Evolutionary conservation across 139 green algal species (phyloP), one percentile per base, ranked within the genome.

Genomic region (Tetraselmis chui): DNA sequence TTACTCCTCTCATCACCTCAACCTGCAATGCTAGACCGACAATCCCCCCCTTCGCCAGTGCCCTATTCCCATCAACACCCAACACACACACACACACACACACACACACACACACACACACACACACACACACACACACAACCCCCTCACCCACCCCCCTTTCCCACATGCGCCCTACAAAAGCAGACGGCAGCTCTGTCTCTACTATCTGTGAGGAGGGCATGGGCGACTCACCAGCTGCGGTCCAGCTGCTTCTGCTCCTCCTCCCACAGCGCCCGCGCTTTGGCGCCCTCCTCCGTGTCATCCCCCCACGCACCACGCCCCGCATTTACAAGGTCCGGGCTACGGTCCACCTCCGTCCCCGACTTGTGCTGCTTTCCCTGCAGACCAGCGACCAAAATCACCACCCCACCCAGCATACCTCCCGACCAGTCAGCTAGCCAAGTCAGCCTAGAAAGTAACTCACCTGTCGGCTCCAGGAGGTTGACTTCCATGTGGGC

Each of bases 231-330:
- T 30, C 89, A 93, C 94, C 94, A 98, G 83, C 95, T 91, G 23
- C 94, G 84, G 80, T 97, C 94, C 82, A 95, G 81, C 87, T 97
- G 91, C 32, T 90, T 85, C 85, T 96, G 92, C 75, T 93, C 93
- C n/a, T 89, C 83, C 85, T 94, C 85, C n/a, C 83, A 80, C 86
- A 97, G 93, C 28, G 82, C 83, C 59, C 78, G 76, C 26, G 79
- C 59, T 2, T 67, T 81, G 2, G 76, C 85, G 23, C 91, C 89
- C 32, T 76, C 86, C 82, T 78, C 58, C 76, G 30, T 32, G 30
- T 76, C 80, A 25, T 82, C 84, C 31, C 29, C 83, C 79, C 31
- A 29, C 28, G 75, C 76, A 5, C n/a, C 25, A 30, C 31, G 78
- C 23, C 28, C 31, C 24, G 76, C 29, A 18, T 76, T 59, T 11